Percentiles rank a stretch among this genome's conserved stretches.
phyloP scores from a whole-genome alignment of 495 filamentous ascomycete species.

The Aspergillus cristatus region DNA sequence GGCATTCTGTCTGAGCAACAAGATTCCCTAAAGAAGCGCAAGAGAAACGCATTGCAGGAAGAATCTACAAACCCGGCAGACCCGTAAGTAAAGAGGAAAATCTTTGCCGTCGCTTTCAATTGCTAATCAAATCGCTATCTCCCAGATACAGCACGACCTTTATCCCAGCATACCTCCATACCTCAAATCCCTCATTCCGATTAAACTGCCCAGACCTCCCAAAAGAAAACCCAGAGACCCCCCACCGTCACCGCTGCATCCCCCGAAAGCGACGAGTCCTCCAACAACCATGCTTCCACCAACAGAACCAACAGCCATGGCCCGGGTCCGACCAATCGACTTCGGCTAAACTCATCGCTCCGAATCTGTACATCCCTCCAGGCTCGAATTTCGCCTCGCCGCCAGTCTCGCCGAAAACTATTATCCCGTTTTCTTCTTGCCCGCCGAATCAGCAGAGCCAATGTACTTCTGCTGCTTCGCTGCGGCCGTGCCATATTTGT shows the following conservation, averaged over 20 bases:
- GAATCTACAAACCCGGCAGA: conserved; percentile 13
- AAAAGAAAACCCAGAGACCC: conserved; percentile 12
- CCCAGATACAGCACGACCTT: conserved; percentile 6
- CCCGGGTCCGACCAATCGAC: conserved; percentile 6
- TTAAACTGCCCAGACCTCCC: conserved; percentile 13
- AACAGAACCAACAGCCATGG: conserved; percentile 1
- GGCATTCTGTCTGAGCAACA: conserved; percentile 15
- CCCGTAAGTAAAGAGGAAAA: conserved; percentile 17
- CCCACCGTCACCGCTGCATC: conserved; percentile 19
- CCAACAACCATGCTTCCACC: conserved; percentile 12
- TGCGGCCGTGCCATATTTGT: conserved; percentile 45
- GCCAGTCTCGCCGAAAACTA: conserved; percentile 27
- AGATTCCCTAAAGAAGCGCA: conserved; percentile 26
- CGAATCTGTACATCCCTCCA: conserved; percentile 14
- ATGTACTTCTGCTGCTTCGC: conserved; percentile 19
- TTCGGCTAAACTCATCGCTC: conserved; percentile 13
- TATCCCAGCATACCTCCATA: conserved; percentile 5
- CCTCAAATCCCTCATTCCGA: conserved; percentile 9
- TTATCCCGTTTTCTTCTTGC: conserved; percentile 17
- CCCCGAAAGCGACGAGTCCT: conserved; percentile 29
- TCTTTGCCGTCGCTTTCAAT: not conserved
- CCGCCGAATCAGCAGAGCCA: conserved; percentile 7
- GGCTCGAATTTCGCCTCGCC: conserved; percentile 20
- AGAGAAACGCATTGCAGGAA: conserved; percentile 20
- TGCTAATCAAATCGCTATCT: not conserved